A percentile compares a stretch with the other conserved stretches of the same genome.
phyloP scores from a whole-genome alignment of 1,139 yeast genomes.

The Meyerozyma elateridarum region DNA sequence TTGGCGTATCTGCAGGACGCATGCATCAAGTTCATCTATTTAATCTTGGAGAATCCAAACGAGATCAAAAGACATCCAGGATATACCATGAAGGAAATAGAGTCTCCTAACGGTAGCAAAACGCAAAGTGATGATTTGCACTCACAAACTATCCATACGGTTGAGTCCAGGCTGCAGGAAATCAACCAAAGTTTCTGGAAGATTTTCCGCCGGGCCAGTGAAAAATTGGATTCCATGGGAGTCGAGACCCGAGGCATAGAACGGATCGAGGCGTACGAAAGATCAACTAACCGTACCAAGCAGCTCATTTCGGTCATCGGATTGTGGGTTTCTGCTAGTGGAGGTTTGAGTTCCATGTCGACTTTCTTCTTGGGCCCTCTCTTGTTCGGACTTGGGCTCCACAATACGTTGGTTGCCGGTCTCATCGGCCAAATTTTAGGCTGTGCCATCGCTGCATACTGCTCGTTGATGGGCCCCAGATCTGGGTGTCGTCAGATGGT shows the following conservation, averaged over 20 bases:
- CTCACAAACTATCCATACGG: neutral
- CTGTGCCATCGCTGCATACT: constrained; percentile 72
- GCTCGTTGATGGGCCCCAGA: constrained; percentile 80
- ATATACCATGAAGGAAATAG: too few species aligned
- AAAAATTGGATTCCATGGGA: constrained; percentile 39
- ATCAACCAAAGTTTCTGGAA: neutral
- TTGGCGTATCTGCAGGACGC: too few species aligned
- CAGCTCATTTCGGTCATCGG: constrained; percentile 63
- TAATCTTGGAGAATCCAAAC: too few species aligned
- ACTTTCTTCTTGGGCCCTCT: constrained; percentile 73
- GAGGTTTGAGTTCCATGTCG: constrained; percentile 82
- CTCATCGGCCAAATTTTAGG: constrained; percentile 61
- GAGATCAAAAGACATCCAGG: too few species aligned
- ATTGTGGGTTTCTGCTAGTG: constrained; percentile 80
- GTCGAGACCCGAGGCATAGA: constrained; percentile 83
- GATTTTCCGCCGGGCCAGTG: constrained; percentile 3
- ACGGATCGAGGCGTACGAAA: constrained; percentile 64
- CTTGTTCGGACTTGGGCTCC: constrained; percentile 61
- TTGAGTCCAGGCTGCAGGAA: neutral
- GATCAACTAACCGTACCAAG: constrained; percentile 45
- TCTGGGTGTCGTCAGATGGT: constrained; percentile 89
- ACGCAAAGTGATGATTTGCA: neutral
- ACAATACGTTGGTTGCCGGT: constrained; percentile 57
- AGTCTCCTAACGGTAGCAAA: too few species aligned
- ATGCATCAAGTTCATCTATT: too few species aligned